These are phyloP conservation scores for Didymella keratinophila DNA, from an alignment of 2,329 filamentous ascomycete species.

Conservation along the genomic window DNA sequence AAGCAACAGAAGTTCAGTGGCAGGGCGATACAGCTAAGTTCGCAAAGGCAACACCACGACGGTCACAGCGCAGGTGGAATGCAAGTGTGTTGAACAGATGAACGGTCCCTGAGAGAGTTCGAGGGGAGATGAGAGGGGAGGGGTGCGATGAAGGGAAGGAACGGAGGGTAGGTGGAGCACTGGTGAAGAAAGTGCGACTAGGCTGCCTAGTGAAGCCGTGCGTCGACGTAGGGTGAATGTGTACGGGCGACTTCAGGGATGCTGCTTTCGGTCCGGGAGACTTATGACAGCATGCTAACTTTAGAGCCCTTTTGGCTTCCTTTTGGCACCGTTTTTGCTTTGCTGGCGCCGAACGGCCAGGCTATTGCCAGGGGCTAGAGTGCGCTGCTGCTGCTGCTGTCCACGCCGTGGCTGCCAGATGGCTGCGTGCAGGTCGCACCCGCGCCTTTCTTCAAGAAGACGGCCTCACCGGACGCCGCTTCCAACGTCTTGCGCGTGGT, in stretches of 20 bases:
- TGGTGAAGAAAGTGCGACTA: slow-evolving; percentile 42
- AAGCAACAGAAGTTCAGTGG: slow-evolving; percentile 16
- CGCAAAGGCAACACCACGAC: slow-evolving; percentile 29
- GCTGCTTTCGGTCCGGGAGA: slow-evolving; percentile 27
- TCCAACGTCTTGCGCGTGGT: slow-evolving; percentile 28
- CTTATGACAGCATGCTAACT: slow-evolving; percentile 48
- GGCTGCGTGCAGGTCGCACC: slow-evolving; percentile 33
- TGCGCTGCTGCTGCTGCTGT: slow-evolving; percentile 19
- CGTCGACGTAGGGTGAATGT: slow-evolving; percentile 44
- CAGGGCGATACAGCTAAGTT: slow-evolving; percentile 30
- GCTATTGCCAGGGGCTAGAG: slow-evolving; percentile 26
- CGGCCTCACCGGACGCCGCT: slow-evolving; percentile 25
- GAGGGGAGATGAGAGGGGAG: slow-evolving; percentile 32
- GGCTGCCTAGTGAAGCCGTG: slow-evolving; percentile 43
- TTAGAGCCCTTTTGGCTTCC: slow-evolving; percentile 17
- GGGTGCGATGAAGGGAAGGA: slow-evolving; percentile 36
- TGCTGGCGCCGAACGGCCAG: slow-evolving; percentile 27
- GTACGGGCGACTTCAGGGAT: slow-evolving; percentile 40
- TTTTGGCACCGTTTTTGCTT: slow-evolving; percentile 26
- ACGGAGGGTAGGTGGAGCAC: slow-evolving; percentile 43
- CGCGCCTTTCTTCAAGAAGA: slow-evolving; percentile 12
- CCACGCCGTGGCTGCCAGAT: slow-evolving; percentile 19
- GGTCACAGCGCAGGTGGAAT: slow-evolving; percentile 24
- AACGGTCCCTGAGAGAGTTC: slow-evolving; percentile 36
- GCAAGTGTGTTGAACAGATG: slow-evolving; percentile 27